phyloP scores from a whole-genome alignment of 2,329 filamentous ascomycete species.

The Fusarium euwallaceae region DNA sequence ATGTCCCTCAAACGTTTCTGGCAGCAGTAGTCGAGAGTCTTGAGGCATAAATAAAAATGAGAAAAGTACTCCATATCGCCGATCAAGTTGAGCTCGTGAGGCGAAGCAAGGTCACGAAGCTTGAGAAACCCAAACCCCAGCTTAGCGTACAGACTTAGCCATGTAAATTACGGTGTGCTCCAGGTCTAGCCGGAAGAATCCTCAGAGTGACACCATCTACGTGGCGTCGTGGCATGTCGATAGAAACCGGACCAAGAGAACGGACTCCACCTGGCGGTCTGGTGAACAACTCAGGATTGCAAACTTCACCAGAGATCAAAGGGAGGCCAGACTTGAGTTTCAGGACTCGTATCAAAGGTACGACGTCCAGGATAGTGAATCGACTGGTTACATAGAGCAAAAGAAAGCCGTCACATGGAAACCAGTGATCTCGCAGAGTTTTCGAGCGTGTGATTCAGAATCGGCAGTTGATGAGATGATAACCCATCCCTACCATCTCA shows the following conservation, averaged over 20 bases:
- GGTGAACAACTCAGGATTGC: slow-evolving; percentile 4
- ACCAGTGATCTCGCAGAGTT: slow-evolving; percentile 10
- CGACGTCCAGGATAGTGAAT: not conserved
- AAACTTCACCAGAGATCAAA: slow-evolving; percentile 13
- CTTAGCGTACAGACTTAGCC: not conserved
- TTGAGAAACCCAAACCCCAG: not conserved
- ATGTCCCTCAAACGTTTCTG: not conserved
- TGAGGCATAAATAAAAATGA: not conserved
- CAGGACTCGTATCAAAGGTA: not conserved
- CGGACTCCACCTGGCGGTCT: slow-evolving; percentile 31
- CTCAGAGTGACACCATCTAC: slow-evolving; percentile 2
- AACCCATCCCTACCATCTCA: slow-evolving; percentile 17
- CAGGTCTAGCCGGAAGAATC: slow-evolving; percentile 7
- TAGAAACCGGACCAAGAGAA: slow-evolving; percentile 7
- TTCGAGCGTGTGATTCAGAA: slow-evolving; percentile 21
- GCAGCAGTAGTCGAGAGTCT: not conserved
- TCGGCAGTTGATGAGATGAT: slow-evolving; percentile 33
- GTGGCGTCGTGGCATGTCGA: slow-evolving; percentile 5
- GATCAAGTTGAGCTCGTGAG: not conserved
- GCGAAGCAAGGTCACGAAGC: not conserved
- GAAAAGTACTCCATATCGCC: not conserved
- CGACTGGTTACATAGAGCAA: not conserved
- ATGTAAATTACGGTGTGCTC: slow-evolving; percentile 29
- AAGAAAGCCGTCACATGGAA: not conserved
- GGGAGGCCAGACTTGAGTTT: slow-evolving; percentile 2